phyloP scores from a whole-genome alignment of 2,329 filamentous ascomycete genomes.

The Penicillium rolfsii region DNA sequence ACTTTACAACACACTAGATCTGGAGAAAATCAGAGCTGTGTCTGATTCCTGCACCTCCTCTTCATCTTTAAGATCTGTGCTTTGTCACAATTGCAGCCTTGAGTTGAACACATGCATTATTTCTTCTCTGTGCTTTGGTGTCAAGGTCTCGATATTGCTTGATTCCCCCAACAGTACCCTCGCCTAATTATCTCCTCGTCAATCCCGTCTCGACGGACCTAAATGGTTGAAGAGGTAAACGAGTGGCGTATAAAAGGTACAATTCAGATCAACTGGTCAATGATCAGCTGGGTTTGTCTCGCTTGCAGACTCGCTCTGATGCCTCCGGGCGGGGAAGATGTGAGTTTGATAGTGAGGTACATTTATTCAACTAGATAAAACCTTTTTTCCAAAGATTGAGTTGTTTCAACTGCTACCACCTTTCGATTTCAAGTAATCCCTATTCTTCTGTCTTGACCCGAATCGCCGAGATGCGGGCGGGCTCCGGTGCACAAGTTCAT shows the following conservation, averaged over 20 bases:
- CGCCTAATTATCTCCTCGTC: conserved; percentile 89
- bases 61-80: neutral
- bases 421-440: no score
- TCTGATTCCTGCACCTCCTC: neutral
- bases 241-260: conserved; percentile 79
- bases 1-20: neutral
- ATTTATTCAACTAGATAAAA: conserved; percentile 18
- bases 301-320: conserved; percentile 49
- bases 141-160: neutral
- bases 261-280: conserved; percentile 25
- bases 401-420: neutral
- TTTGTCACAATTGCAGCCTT: neutral
- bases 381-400: neutral
- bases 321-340: conserved; percentile 36
- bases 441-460: no score
- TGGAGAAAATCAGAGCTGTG: neutral
- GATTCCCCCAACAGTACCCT: neutral
- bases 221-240: conserved; percentile 85
- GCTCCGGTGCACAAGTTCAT: no score
- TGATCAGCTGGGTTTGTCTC: conserved; percentile 35
- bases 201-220: conserved; percentile 37
- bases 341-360: conserved; percentile 50
- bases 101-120: neutral
- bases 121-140: neutral
- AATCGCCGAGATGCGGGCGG: no score